phyloP scores from a whole-genome alignment of 805 yeast species.

The Pichia ethanolica region DNA sequence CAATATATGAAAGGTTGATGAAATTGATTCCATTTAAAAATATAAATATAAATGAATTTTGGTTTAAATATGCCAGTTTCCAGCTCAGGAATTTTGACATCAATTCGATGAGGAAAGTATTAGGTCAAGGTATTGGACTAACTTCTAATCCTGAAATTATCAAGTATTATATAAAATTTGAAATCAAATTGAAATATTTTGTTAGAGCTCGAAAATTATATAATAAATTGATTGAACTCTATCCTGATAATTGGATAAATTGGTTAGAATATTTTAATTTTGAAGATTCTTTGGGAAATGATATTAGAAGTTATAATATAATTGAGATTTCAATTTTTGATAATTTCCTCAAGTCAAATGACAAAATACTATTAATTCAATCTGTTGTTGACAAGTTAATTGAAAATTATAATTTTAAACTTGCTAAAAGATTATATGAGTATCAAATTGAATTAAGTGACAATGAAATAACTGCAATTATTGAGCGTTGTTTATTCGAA shows the following conservation, averaged over 20 bases:
- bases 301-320: constrained; percentile 58
- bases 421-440: constrained; percentile 4
- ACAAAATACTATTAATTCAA: constrained; percentile 1
- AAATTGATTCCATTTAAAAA: constrained; percentile 46
- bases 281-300: constrained; percentile 62
- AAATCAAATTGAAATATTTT: constrained; percentile 63
- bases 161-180: constrained; percentile 59
- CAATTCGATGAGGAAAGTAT: constrained; percentile 49
- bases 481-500: constrained; percentile 65
- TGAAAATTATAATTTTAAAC: constrained; percentile 4
- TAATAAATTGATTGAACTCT: constrained; percentile 53
- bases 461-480: constrained; percentile 40
- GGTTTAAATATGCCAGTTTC: constrained; percentile 67
- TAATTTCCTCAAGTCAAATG: constrained; percentile 14
- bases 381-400: background rate
- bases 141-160: constrained; percentile 55
- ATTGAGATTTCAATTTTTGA: constrained; percentile 41
- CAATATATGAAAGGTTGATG: constrained; percentile 43
- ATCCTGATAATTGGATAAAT: constrained; percentile 32
- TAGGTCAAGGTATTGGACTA: constrained; percentile 68
- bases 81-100: constrained; percentile 58
- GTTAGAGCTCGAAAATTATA: constrained; percentile 71
- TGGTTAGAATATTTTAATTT: constrained; percentile 65
- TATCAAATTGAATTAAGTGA: background rate
- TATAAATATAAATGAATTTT: constrained; percentile 64